phyloP scores from a whole-genome alignment of 23 red algal genomes.

The Porphyridium purpureum region DNA sequence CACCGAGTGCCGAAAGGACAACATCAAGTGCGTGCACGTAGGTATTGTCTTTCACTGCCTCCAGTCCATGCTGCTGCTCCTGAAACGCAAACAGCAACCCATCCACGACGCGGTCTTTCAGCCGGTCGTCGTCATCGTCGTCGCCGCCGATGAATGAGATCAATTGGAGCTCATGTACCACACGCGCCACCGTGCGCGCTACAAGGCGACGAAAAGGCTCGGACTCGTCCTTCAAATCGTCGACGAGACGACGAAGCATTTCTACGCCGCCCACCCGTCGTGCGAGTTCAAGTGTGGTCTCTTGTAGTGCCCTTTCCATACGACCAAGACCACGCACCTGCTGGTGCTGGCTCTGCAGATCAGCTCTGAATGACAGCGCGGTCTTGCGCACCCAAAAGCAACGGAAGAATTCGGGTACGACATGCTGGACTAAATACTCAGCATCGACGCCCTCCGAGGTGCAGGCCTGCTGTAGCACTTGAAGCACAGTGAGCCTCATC shows the following conservation, averaged over 20 bases:
- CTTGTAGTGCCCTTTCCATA: too few species aligned
- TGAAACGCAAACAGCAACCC: slow-evolving; percentile 77
- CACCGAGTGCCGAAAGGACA: slow-evolving; percentile 8
- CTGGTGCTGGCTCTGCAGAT: too few species aligned
- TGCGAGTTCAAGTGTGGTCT: slow-evolving; percentile 73
- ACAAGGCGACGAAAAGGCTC: slow-evolving; percentile 59
- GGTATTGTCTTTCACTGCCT: not conserved
- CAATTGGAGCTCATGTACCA: slow-evolving; percentile 44
- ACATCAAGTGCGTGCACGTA: slow-evolving; percentile 1
- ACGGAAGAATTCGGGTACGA: slow-evolving; percentile 65
- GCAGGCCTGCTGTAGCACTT: slow-evolving; percentile 66
- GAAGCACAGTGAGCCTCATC: slow-evolving; percentile 75
- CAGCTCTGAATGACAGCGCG: too few species aligned
- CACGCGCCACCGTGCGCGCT: slow-evolving; percentile 56
- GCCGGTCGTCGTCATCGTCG: slow-evolving; percentile 29
- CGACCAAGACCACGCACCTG: too few species aligned
- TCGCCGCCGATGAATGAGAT: too few species aligned
- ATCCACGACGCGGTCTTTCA: slow-evolving; percentile 62
- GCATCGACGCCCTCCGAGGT: slow-evolving; percentile 58
- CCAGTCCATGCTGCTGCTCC: slow-evolving; percentile 31
- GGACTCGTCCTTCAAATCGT: slow-evolving; percentile 62
- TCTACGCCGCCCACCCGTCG: slow-evolving; percentile 60
- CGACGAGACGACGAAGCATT: slow-evolving; percentile 41
- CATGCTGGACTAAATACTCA: slow-evolving; percentile 47
- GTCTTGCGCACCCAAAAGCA: slow-evolving; percentile 83